Base-by-base conservation (phyloP, 2,329 filamentous ascomycete genomes). In the Alternaria sp. region DNA sequence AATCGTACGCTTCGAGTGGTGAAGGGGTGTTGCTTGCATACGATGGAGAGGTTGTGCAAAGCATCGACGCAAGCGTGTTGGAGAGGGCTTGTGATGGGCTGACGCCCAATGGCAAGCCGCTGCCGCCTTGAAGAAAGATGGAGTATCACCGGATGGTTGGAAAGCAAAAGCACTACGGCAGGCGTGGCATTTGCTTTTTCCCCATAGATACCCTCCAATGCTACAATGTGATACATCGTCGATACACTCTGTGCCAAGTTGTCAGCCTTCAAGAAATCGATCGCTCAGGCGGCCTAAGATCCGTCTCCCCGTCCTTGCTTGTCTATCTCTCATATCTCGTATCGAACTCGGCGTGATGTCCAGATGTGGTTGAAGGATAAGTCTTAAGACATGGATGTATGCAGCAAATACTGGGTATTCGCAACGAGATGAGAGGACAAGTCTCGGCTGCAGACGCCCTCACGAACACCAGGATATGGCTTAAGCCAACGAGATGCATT, bases 391-490 rank as follows among this genome's bases (percentile, higher is more conserved):
- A 49, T 49, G 45, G 18, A 16, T 36, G 20, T 14, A 49, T 20
- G 45, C 12, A 34, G 9, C 7, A 49, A 28, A 22, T 3, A n/a
- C 18, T 34, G 18, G 18, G 18, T 20, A n/a, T 20, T 9, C 45
- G 45, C 22, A 22, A 38, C 3, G 92, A 94, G 77, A 94, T 92
- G 91, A 90, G 87, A 41, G 92, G 92, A 0, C 83, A 91, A 1
- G 95, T 92, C 91, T 88, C 86, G 45, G 45, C 28, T 22, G 14
- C 28, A 16, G n/a, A 18, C 14, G 28, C 45, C 28, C 45, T n/a
- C 22, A 1, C n/a, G 7, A 7, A 49, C 28, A 18, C 4, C 18
- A 30, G 9, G 2, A 49, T 22, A 54, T 59, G 25, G 40, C 28
- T 43, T 8, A 45, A 44, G 43, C 40, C 30, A 46, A 16, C 28